Base-by-base conservation (phyloP, 2,329 filamentous ascomycete species). In the Phialophora macrospora region DNA sequence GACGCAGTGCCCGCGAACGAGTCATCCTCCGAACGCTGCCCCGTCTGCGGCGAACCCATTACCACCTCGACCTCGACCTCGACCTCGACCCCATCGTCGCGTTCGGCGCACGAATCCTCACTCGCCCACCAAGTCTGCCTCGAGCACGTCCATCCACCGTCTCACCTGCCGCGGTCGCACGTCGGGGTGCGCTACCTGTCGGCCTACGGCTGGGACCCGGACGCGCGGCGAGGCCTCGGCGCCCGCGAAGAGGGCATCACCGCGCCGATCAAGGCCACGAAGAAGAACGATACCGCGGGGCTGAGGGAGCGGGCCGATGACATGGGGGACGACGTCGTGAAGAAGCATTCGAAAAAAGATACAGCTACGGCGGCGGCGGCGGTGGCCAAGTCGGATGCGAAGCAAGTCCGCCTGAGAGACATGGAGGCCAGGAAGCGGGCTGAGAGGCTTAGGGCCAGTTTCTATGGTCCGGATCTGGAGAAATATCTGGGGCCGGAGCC, bases 401-500 rank as follows among this genome's bases (percentile, higher is more conserved):
- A 89, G 72, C 86, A 90, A 76, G 82, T 89, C 46, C 84, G 87
- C 72, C 87, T 86, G 75, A 77, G 84, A 74, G 87, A 86, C 2
- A 78, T 81, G 51, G 85, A 88, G 68, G 87, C 89, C 64, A 88
- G 82, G 78, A 87, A 80, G 75, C 88, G 82, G 67, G 82, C 84
- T 20, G 85, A 90, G 66, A 87, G 79, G 72, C 75, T 97, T 65
- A 84, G 88, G 69, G 82, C 87, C 71, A 83, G 91, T 78, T 90
- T 97, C 68, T 94, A 91, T 77, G 84, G 86, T 70, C 85, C 90
- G n/a, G 90, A 94, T 70, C 80, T 96, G 62, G 87, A 93, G 72
- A 87, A 83, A 73, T 95, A 96, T 75, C 77, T 96, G 20, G 85
- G 88, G 12, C 24, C 52, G 12, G 24, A 55, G 24, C 8, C 24